Evolutionary conservation across 2,329 filamentous ascomycete genomes (phyloP), one percentile per base, ranked within the genome.

Genomic region (Pseudocercospora ulei): DNA sequence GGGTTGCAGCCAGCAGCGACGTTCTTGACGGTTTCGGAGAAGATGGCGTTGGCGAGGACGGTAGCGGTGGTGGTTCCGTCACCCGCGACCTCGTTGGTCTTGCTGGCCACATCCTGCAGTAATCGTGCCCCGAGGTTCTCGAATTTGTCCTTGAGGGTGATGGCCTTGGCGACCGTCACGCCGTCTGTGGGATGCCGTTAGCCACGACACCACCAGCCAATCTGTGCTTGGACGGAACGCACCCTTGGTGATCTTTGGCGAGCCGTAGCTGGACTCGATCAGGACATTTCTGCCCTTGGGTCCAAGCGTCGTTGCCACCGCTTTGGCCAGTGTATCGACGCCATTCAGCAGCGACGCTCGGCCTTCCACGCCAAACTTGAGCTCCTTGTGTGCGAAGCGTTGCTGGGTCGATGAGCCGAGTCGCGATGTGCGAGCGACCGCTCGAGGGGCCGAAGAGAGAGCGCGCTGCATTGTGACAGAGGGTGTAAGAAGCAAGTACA

Each of bases 11-110:
- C 90, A 49, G 90, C 90, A 52, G 90, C 90, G 51, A 98, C 90
- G 65, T 98, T 98, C 81, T 98, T 98, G 64, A 96, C 90, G 39
- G 88, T 96, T 76, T 98, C 90, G 66, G 90, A 93, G 77, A 98
- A 98, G 70, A 98, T 98, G 64, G 87, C 83, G 56, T 86, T 84
- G 56, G 86, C 90, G 54, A 98, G 84, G 54, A 96, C 90, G 50
- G 90, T 98, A 51, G 90, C 90, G 52, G 87, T 94, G 52, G 90
- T 98, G 57, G 90, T 98, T 68, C 90, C 90, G 65, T 98, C 90
- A 80, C 90, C 90, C 54, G 90, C 90, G 56, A 86, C 80, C 71
- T 98, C 90, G 73, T 98, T 98, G 62, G 90, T 98, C 80, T 98
- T 98, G 62, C 84, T 90, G 58, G 90, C 90, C 54, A 98, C 90